A percentile compares a stretch with the other conserved stretches of the same genome.
phyloP scores from a whole-genome alignment of 495 filamentous ascomycete genomes.

The Penicillium turbatum region DNA sequence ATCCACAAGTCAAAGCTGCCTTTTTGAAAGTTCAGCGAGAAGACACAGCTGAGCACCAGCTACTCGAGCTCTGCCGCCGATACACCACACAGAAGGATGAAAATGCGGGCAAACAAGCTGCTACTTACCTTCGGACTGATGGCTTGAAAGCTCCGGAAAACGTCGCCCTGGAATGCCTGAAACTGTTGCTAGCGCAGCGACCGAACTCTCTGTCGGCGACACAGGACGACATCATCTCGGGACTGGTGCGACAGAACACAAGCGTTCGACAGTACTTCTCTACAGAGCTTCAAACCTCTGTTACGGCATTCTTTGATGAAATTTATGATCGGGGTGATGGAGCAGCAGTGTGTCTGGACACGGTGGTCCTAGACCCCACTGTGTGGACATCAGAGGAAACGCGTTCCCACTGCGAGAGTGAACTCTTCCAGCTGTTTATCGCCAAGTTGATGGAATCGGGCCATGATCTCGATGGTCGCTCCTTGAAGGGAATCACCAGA shows the following conservation, averaged over 20 bases:
- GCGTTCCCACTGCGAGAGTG: conserved; percentile 49
- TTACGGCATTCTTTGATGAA: conserved; percentile 52
- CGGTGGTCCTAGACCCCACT: conserved; percentile 51
- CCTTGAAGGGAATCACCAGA: conserved; percentile 59
- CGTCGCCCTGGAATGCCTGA: conserved; percentile 51
- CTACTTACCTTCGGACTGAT: conserved; percentile 51
- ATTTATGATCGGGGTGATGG: conserved; percentile 60
- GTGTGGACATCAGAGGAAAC: conserved; percentile 54
- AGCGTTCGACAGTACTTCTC: conserved; percentile 56
- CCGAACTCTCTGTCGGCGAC: conserved; percentile 36
- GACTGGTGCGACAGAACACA: conserved; percentile 50
- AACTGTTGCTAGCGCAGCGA: conserved; percentile 47
- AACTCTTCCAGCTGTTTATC: conserved; percentile 63
- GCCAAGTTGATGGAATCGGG: conserved; percentile 61
- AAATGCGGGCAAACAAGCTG: conserved; percentile 53
- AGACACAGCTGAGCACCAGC: conserved; percentile 44
- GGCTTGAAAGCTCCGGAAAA: conserved; percentile 47
- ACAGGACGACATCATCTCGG: conserved; percentile 58
- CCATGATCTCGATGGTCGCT: conserved; percentile 54
- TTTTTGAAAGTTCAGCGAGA: conserved; percentile 50
- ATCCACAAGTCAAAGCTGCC: conserved; percentile 49
- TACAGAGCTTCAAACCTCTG: conserved; percentile 42
- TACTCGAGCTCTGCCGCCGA: conserved; percentile 51
- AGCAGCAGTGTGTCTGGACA: conserved; percentile 53
- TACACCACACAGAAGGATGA: conserved; percentile 51